Percentiles rank a stretch among this genome's conserved stretches.
These are phyloP conservation scores for Lepidium aucheri DNA, from an alignment of 345 rosid species.

Conservation along the genomic window DNA sequence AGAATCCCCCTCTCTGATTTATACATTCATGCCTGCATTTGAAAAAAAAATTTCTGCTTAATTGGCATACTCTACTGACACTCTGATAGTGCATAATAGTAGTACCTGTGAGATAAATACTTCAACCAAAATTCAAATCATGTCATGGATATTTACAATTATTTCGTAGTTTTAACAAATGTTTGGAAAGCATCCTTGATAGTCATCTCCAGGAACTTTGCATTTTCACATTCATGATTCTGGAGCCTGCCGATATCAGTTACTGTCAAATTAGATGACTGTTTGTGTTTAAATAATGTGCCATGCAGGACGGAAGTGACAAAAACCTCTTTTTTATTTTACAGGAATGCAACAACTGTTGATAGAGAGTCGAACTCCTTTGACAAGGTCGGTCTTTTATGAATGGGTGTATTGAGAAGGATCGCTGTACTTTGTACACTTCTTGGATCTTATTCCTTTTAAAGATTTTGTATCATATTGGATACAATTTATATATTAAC, in stretches of 20 bases:
- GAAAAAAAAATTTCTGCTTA: neutral
- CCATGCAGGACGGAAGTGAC: constrained; percentile 36
- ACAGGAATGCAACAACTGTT: constrained; percentile 32
- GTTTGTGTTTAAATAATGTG: neutral
- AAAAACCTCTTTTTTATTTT: constrained; percentile 20
- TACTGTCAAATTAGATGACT: neutral
- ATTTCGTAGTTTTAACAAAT: neutral
- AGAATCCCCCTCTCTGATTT: constrained; percentile 5
- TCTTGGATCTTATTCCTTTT: neutral
- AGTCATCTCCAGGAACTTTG: neutral
- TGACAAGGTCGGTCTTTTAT: constrained; percentile 57
- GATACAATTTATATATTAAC: constrained; percentile 11
- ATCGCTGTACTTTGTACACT: neutral
- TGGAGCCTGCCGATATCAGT: neutral
- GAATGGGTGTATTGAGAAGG: neutral
- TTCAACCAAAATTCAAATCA: constrained; percentile 1
- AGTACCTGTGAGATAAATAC: neutral
- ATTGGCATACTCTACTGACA: constrained; percentile 3
- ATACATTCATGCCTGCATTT: constrained; percentile 1
- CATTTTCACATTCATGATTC: neutral
- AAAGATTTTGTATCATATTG: neutral
- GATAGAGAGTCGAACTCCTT: constrained; percentile 57
- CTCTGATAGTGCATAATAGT: neutral
- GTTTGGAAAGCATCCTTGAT: neutral
- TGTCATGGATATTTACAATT: neutral